Evolutionary conservation across 768 basidiomycete species (phyloP), one percentile per base, ranked within the genome.

Genomic region (Trametes punicea): DNA sequence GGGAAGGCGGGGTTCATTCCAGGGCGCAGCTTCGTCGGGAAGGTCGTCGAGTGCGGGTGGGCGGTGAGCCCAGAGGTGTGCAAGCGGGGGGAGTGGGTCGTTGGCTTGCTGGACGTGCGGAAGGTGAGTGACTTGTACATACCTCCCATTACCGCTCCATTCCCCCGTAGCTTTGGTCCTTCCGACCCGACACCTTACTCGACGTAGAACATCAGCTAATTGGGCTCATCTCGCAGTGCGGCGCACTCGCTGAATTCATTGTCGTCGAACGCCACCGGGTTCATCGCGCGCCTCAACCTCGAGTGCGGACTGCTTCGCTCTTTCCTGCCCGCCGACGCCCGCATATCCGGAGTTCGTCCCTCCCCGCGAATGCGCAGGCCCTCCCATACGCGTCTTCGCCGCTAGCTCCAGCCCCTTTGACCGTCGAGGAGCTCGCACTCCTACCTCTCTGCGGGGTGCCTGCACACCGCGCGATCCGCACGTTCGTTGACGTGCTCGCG

Each of bases 221-320:
- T 33, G 16, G 23, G 10, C 33, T 18, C 23, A 40, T 36, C 47
- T 15, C 50, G 38, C 61, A 93, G 90, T 86, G 83, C 62, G 93
- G 94, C 46, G 90, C 90, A 6, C 77, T 96, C 20, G 79, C 90
- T n/a, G 91, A 97, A 71, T 96, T 92, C 73, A 81, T 96, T 57
- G 76, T 90, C 23, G 79, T 87, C 21, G 91, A 96, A 65, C 82
- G 89, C 26, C 87, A 85, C 64, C 82, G 89, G 13, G 71, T 95
- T 1, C 82, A 86, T 58, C 80, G 87, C 15, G 81, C 87, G 8
- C 88, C 91, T 0, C 79, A 85, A 27, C 72, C 75, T 15, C 61
- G 46, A 21, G 57, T 57, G 64, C 74, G 74, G 48, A 70, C 66
- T 21, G 60, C 60, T 6, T 60, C 64, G 9, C 63, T 68, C 31